Evolutionary conservation across 164 flowering plant species (phyloP).

Genomic region (Piper longum): DNA sequence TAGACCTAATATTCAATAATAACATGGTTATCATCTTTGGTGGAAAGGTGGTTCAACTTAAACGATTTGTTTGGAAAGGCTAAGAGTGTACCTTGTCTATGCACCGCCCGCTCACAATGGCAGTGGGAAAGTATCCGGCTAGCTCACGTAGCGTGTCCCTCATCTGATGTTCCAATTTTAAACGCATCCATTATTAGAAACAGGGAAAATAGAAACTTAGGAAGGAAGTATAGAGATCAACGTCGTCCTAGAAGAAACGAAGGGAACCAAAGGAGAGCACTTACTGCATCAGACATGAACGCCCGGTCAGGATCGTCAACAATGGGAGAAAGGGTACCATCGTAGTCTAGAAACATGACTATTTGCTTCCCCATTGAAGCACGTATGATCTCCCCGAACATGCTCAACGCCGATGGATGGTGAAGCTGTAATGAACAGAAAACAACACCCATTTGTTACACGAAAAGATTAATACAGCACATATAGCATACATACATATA

Average conservation of each 20-base stretch:
- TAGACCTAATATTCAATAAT: constrained; percentile 27
- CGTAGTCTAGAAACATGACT: constrained; percentile 79
- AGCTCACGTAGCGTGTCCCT: constrained; percentile 45
- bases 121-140: constrained; percentile 66
- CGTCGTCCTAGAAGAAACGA: background rate
- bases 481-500: too few relatives aligned
- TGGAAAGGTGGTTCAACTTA: background rate
- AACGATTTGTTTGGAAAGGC: too few relatives aligned
- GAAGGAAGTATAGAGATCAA: background rate
- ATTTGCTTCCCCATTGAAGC: constrained; percentile 61
- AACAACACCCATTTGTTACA: background rate
- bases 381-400: constrained; percentile 46
- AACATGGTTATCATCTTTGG: background rate
- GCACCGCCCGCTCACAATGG: constrained; percentile 77
- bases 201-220: background rate
- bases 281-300: constrained; percentile 42
- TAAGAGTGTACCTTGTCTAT: constrained; percentile 52
- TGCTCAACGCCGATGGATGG: constrained; percentile 69
- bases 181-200: background rate
- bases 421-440: background rate
- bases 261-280: background rate
- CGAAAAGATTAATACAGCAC: too few relatives aligned
- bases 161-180: constrained; percentile 34
- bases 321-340: constrained; percentile 87
- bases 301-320: constrained; percentile 82